A percentile compares a stretch with the other conserved stretches of the same genome.
These are phyloP conservation scores for Aspergillus felis DNA, from an alignment of 2,329 filamentous ascomycete species.

Conservation along the genomic window DNA sequence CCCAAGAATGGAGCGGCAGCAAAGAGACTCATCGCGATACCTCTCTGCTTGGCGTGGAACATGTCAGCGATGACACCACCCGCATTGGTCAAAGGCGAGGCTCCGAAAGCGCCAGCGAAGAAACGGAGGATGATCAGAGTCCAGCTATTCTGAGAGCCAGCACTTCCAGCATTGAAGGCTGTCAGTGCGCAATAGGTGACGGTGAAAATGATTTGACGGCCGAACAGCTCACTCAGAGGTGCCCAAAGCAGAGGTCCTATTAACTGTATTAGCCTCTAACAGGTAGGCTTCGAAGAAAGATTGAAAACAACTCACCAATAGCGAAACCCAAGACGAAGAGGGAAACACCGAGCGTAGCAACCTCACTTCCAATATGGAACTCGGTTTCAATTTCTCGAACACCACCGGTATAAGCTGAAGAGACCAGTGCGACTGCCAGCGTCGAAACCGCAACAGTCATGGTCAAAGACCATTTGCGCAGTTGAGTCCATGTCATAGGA, in stretches of 20 bases:
- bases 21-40: constrained; percentile 60
- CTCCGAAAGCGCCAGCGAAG: constrained; percentile 61
- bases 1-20: constrained; percentile 64
- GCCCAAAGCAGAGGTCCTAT: constrained; percentile 44
- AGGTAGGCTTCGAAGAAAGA: background rate
- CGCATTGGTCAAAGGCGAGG: constrained; percentile 59
- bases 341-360: constrained; percentile 41
- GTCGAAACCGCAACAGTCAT: constrained; percentile 37
- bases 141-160: constrained; percentile 55
- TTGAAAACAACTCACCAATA: constrained; percentile 23
- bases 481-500: constrained; percentile 32
- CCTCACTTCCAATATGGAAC: constrained; percentile 35
- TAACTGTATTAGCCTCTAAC: background rate
- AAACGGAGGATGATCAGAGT: constrained; percentile 65
- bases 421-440: constrained; percentile 41
- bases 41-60: constrained; percentile 52
- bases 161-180: constrained; percentile 59
- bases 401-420: constrained; percentile 42
- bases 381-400: constrained; percentile 31
- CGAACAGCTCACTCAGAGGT: constrained; percentile 36
- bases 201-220: constrained; percentile 34
- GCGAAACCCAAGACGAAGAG: constrained; percentile 47
- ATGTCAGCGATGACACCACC: constrained; percentile 62
- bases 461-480: constrained; percentile 41
- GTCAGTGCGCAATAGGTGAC: constrained; percentile 44